phyloP scores from a whole-genome alignment of 176 grass and related monocot species.

The Oryza officinalis region DNA sequence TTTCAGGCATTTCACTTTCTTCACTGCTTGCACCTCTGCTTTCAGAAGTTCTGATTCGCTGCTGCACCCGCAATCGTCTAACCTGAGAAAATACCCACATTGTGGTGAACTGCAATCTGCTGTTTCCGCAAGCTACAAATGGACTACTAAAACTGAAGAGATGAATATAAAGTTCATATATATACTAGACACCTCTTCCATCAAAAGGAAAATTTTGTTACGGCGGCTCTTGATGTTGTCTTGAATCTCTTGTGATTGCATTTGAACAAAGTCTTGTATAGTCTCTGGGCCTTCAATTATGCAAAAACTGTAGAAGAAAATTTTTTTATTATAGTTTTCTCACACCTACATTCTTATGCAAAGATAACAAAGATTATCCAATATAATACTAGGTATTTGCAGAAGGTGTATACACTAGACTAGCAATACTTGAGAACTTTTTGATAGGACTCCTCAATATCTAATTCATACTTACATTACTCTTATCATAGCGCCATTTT shows the following conservation, averaged over 20 bases:
- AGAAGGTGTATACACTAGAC: not conserved
- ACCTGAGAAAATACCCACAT: conserved; percentile 45
- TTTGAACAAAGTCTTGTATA: conserved; percentile 72
- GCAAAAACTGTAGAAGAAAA: conserved; percentile 64
- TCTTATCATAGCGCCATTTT: not conserved
- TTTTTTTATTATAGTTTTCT: not conserved
- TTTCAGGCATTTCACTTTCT: conserved; percentile 91
- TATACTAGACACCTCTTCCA: conserved; percentile 79
- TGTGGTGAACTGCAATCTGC: not conserved
- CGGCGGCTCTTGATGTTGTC: conserved; percentile 82
- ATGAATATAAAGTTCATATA: not conserved
- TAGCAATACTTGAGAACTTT: not conserved
- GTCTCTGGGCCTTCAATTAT: conserved; percentile 97
- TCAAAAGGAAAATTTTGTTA: conserved; percentile 90
- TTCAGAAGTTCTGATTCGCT: conserved; percentile 72
- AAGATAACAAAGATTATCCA: not conserved
- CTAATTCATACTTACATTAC: not conserved
- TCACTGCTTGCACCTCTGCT: conserved; percentile 52
- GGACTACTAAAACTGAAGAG: not conserved
- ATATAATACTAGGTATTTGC: not conserved
- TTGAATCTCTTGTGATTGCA: conserved; percentile 81
- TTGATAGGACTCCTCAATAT: not conserved
- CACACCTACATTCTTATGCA: not conserved
- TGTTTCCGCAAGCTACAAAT: conserved; percentile 8
- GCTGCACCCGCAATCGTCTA: conserved; percentile 81